Conservation (phyloP, 129 eudicot species). For the Ambrosia trifida region DNA sequence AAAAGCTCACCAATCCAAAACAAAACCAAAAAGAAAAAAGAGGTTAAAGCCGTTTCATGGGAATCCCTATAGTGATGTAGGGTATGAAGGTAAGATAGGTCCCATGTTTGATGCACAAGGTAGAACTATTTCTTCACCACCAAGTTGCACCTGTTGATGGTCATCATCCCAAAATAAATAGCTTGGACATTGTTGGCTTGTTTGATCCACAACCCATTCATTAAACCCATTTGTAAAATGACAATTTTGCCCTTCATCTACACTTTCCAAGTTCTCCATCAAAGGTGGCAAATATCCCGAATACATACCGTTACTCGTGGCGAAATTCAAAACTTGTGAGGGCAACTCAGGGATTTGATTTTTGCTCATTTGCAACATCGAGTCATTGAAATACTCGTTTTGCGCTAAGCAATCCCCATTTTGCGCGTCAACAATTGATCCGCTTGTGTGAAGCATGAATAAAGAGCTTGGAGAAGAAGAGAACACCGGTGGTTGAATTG, state of each 20-base stretch:
- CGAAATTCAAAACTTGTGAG: slow-evolving; percentile 25
- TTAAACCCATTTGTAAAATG: slow-evolving; percentile 44
- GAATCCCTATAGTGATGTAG: slow-evolving; percentile 51
- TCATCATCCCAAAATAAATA: slow-evolving; percentile 76
- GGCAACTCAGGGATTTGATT: slow-evolving; percentile 30
- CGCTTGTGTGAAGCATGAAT: slow-evolving; percentile 69
- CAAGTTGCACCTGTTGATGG: slow-evolving; percentile 42
- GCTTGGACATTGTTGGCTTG: slow-evolving; percentile 47
- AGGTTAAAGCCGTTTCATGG: slow-evolving; percentile 11
- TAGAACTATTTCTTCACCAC: slow-evolving; percentile 40
- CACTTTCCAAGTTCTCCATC: slow-evolving; percentile 46
- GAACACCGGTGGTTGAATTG: slow-evolving; percentile 28
- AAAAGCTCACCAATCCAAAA: slow-evolving; percentile 43
- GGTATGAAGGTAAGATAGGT: slow-evolving; percentile 52
- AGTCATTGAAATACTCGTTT: slow-evolving; percentile 33
- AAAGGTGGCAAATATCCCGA: slow-evolving; percentile 53
- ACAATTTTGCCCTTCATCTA: slow-evolving; percentile 43
- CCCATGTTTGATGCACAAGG: slow-evolving; percentile 55
- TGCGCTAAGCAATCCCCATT: slow-evolving; percentile 21
- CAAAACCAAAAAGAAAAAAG: neutral
- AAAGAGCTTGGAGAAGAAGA: slow-evolving; percentile 41
- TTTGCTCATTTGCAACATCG: slow-evolving; percentile 46
- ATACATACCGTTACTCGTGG: slow-evolving; percentile 35
- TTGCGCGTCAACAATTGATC: slow-evolving; percentile 30
- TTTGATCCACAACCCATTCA: slow-evolving; percentile 65